Evolutionary conservation across 306 rosid genomes (phyloP), one percentile per base, ranked within the genome.

Genomic region (Acacia acuminata): DNA sequence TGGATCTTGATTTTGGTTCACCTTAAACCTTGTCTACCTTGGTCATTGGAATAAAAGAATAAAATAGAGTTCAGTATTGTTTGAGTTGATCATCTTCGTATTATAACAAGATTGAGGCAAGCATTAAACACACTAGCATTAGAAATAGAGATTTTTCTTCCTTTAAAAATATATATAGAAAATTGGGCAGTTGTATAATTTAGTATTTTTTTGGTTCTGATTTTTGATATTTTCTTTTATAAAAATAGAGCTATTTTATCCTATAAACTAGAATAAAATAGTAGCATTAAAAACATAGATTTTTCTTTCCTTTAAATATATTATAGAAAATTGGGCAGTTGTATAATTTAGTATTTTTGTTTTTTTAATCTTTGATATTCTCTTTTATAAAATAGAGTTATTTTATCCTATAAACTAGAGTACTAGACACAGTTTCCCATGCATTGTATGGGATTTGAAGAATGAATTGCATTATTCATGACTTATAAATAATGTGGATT

Each of bases 101-200:
- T 17, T 77, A 14, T 77, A 50, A 53, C 82, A 77, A 42, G 4
- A 77, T 61, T 22, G 48, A 65, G 68, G 48, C 38, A 27, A 40
- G 30, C n/a, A 30, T 65, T 78, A 73, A 43, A 74, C n/a, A 27
- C 45, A 44, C 42, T 25, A 47, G 77, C 73, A n/a, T 58, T 7
- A 64, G 71, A 24, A 71, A 43, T 11, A 44, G 24, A n/a, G 0
- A 25, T 70, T 36, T 36, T 36, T 7, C 5, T 36, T 36, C 38
- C 7, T 5, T 4, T 36, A 36, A 36, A 36, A 36, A 36, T 36
- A 36, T 36, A 36, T 36, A 36, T 36, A 36, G 38, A 0, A 36
- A 36, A 36, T 36, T 36, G 38, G 38, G 7, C 3, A 36, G 38
- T 4, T 36, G 38, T 36, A 36, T 36, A 36, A 36, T 36, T 36